These are phyloP conservation scores for Scortechinia acanthostroma DNA, from an alignment of 2,329 filamentous ascomycete species.

Conservation along the genomic window DNA sequence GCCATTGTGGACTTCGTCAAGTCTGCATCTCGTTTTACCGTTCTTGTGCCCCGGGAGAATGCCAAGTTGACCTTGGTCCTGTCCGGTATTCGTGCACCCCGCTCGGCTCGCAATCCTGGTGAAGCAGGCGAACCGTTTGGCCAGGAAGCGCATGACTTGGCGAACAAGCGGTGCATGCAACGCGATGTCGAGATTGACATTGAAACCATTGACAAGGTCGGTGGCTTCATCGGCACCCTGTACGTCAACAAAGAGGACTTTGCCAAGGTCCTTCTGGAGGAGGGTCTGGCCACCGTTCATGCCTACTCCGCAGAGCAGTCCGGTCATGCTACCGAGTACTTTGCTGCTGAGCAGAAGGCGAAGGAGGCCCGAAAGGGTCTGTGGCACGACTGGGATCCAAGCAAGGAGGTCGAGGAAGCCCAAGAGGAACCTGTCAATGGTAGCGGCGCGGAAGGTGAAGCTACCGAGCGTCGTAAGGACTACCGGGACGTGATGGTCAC, in stretches of 20 bases:
- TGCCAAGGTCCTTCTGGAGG: conserved; percentile 84
- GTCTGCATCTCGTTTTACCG: conserved; percentile 86
- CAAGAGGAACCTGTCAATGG: conserved; percentile 43
- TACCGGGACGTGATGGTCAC: conserved; percentile 93
- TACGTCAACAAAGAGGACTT: conserved; percentile 95
- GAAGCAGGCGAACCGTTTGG: conserved; percentile 89
- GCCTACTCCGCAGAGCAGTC: conserved; percentile 93
- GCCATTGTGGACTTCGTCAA: conserved; percentile 96
- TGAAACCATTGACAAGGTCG: conserved; percentile 89
- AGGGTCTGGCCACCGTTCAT: conserved; percentile 87
- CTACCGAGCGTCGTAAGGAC: conserved; percentile 33
- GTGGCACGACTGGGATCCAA: conserved; percentile 89
- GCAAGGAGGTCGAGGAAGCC: conserved; percentile 26
- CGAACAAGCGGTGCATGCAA: conserved; percentile 81
- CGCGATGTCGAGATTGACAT: conserved; percentile 94
- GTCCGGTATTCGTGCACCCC: conserved; percentile 82
- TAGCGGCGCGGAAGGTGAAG: conserved; percentile 45
- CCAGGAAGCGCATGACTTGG: conserved; percentile 87
- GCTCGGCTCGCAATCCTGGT: conserved; percentile 67
- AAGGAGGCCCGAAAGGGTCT: conserved; percentile 83
- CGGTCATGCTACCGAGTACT: conserved; percentile 79
- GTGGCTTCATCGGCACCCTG: conserved; percentile 91
- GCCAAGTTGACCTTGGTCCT: conserved; percentile 93
- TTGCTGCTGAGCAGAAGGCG: conserved; percentile 78
- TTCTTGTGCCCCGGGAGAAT: conserved; percentile 85